Evolutionary conservation across 345 rosid species (phyloP), one percentile per base, ranked within the genome.

Genomic region (Ailanthus altissimus): DNA sequence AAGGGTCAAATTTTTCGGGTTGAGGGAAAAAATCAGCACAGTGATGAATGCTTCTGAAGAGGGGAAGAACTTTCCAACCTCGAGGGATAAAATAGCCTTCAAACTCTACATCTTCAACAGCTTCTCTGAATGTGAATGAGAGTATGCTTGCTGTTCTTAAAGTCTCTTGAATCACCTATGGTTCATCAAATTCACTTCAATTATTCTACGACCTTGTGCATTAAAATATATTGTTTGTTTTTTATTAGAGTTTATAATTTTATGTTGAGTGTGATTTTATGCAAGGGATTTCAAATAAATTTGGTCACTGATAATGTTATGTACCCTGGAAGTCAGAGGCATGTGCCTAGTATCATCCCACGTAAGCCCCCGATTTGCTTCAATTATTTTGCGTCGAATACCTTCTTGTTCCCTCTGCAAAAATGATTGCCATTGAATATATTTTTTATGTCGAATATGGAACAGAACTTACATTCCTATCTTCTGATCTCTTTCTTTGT

Each of bases 121-220:
- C 94, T 83, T 93, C 99, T 80, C 99, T 88, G 75, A 90, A 95
- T n/a, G 96, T 90, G 81, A 95, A 95, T 13, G 98, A 95, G 36
- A 95, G 77, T 76, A 95, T 87, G 69, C 97, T 93, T 74, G 99
- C 97, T 72, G 81, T 87, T 82, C 99, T 89, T 54, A 90, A 65
- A n/a, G 99, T 95, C 81, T 95, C 99, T 85, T 93, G 99, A 77
- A 95, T 95, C 81, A 95, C 99, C 98, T n/a, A n/a, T n/a, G n/a
- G n/a, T n/a, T n/a, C n/a, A n/a, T n/a, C n/a, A n/a, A n/a, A n/a
- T n/a, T n/a, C n/a, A n/a, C n/a, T n/a, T n/a, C n/a, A n/a, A n/a
- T n/a, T n/a, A n/a, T n/a, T n/a, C n/a, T n/a, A n/a, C n/a, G n/a
- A n/a, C n/a, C n/a, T n/a, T 93, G 82, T 6, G 0, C 15, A 7